Conservation (phyloP, 768 basidiomycete genomes). For the Boletus sensibilis region DNA sequence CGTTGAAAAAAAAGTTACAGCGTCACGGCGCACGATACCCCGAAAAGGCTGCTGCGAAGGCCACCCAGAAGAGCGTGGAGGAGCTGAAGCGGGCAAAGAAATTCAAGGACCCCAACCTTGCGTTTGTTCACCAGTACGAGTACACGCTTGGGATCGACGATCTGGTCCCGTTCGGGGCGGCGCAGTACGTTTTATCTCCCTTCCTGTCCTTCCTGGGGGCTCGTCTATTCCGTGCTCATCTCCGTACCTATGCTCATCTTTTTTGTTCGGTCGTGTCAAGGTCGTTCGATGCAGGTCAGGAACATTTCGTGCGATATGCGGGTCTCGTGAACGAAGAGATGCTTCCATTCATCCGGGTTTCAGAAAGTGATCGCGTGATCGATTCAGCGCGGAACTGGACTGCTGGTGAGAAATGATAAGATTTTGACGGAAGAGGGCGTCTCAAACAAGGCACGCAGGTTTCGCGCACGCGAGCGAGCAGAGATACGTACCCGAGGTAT, state of each 20-base stretch:
- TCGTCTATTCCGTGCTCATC: constrained; percentile 45
- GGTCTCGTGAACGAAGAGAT: constrained; percentile 41
- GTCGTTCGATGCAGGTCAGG: constrained; percentile 49
- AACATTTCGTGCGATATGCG: constrained; percentile 51
- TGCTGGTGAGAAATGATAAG: constrained; percentile 39
- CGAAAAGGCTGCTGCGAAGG: constrained; percentile 41
- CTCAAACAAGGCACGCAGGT: background rate
- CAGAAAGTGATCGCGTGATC: constrained; percentile 53
- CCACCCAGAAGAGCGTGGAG: constrained; percentile 46
- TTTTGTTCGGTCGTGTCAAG: constrained; percentile 22
- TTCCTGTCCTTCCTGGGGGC: constrained; percentile 31
- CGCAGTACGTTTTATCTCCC: constrained; percentile 59
- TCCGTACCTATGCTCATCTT: background rate
- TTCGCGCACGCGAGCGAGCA: constrained; percentile 53
- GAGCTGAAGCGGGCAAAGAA: constrained; percentile 50
- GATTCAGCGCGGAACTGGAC: constrained; percentile 68
- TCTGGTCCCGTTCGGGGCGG: constrained; percentile 63
- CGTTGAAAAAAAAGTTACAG: constrained; percentile 50
- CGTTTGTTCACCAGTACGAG: constrained; percentile 53
- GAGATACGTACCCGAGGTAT: constrained; percentile 43
- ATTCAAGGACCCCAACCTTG: constrained; percentile 44
- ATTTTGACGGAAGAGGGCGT: background rate
- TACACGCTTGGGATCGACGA: constrained; percentile 58
- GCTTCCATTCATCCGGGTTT: constrained; percentile 52
- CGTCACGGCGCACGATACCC: constrained; percentile 79